A percentile compares a stretch with the other conserved stretches of the same genome.
These are phyloP conservation scores for Lepidopterella palustris DNA, from an alignment of 495 filamentous ascomycete species.

Conservation along the genomic window DNA sequence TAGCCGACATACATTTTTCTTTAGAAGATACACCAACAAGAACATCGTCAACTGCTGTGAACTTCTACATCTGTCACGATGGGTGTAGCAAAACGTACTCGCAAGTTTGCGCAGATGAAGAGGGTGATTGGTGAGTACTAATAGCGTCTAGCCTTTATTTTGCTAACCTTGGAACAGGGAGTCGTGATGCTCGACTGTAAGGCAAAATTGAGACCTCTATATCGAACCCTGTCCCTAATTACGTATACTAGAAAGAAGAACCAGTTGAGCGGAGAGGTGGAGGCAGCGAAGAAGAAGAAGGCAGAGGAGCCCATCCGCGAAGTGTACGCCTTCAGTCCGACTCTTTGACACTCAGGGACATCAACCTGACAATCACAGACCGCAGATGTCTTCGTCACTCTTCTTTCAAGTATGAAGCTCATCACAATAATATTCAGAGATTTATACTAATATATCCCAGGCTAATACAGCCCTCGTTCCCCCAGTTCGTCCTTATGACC, in stretches of 20 bases:
- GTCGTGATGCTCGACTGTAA: slow-evolving; percentile 43
- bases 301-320: slow-evolving; percentile 55
- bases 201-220: slow-evolving; percentile 10
- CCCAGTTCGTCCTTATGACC: slow-evolving; percentile 37
- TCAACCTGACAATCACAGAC: slow-evolving; percentile 9
- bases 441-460: slow-evolving; percentile 55
- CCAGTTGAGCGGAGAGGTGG: slow-evolving; percentile 43
- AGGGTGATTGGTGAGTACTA: slow-evolving; percentile 46
- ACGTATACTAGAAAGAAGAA: slow-evolving; percentile 42
- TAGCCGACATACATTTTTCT: neutral
- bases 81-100: slow-evolving; percentile 44
- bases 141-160: too few relatives aligned
- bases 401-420: slow-evolving; percentile 32
- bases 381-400: slow-evolving; percentile 64
- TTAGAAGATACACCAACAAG: slow-evolving; percentile 6
- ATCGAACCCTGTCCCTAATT: neutral
- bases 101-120: slow-evolving; percentile 47
- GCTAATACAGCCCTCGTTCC: slow-evolving; percentile 87
- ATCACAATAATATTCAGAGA: neutral
- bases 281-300: slow-evolving; percentile 50
- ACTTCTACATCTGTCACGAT: slow-evolving; percentile 24
- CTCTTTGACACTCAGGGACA: slow-evolving; percentile 7
- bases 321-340: slow-evolving; percentile 43
- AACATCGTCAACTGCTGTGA: neutral
- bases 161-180: too few relatives aligned